phyloP scores from a whole-genome alignment of 192 early-diverging fungal genomes.

The Linnemannia schmuckeri region DNA sequence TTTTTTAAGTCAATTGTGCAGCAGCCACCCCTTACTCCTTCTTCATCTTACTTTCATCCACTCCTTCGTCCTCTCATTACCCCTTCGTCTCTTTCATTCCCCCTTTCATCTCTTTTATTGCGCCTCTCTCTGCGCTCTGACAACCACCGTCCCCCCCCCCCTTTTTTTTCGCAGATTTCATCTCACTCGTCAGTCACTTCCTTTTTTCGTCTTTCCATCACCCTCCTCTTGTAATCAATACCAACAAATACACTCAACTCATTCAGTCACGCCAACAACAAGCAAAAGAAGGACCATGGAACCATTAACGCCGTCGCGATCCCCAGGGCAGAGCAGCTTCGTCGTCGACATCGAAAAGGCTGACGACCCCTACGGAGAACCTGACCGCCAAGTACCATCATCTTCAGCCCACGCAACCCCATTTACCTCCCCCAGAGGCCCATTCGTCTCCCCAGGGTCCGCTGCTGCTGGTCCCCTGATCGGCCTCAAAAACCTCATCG shows the following conservation, averaged over 20 bases:
- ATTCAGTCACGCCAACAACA: background rate
- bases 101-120: background rate
- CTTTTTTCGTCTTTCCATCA: background rate
- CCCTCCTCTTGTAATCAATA: background rate
- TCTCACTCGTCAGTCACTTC: background rate
- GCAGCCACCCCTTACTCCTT: background rate
- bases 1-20: too few species aligned
- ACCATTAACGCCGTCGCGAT: background rate
- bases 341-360: constrained; percentile 43
- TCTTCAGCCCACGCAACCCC: background rate
- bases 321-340: constrained; percentile 5
- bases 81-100: background rate
- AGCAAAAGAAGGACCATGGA: constrained; percentile 17
- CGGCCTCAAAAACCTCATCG: constrained; percentile 34
- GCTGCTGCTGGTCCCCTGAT: constrained; percentile 30
- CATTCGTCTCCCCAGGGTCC: constrained; percentile 4
- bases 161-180: background rate
- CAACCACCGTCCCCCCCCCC: background rate
- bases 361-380: background rate
- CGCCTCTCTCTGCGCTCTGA: too few species aligned
- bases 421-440: background rate
- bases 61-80: background rate
- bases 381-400: background rate
- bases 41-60: background rate
- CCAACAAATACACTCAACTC: background rate